These are phyloP conservation scores for Dimocarpus longan DNA, from an alignment of 345 rosid genomes.

Conservation along the genomic window DNA sequence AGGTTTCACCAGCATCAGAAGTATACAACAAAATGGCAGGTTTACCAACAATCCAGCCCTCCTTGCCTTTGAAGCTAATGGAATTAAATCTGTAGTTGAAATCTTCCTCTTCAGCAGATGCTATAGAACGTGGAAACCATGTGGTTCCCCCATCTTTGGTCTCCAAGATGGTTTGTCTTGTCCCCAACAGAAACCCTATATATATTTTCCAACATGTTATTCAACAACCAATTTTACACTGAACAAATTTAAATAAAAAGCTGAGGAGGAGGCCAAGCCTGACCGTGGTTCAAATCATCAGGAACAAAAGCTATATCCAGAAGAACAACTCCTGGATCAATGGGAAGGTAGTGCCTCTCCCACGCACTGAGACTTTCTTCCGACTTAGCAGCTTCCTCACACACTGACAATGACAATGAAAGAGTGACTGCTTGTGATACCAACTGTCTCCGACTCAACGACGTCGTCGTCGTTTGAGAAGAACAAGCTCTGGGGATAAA, in stretches of 20 bases:
- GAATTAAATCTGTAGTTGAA: constrained; percentile 95
- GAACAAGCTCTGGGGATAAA: constrained; percentile 35
- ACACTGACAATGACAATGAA: constrained; percentile 43
- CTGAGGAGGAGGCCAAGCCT: background rate
- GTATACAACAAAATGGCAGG: constrained; percentile 89
- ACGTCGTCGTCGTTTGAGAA: constrained; percentile 4
- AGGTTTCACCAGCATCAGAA: constrained; percentile 73
- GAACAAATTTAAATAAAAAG: background rate
- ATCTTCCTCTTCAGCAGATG: constrained; percentile 95
- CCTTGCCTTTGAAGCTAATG: constrained; percentile 80
- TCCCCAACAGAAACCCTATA: constrained; percentile 76
- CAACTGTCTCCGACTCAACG: constrained; percentile 48
- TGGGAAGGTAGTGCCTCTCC: constrained; percentile 76
- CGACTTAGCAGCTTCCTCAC: constrained; percentile 34
- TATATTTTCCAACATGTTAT: background rate
- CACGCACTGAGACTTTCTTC: constrained; percentile 74
- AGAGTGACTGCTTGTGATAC: constrained; percentile 54
- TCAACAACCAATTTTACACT: background rate
- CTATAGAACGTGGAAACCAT: constrained; percentile 80
- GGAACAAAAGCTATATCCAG: constrained; percentile 93
- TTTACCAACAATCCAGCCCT: constrained; percentile 97
- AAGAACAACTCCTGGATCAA: constrained; percentile 93
- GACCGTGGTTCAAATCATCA: constrained; percentile 71
- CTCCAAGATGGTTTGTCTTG: constrained; percentile 90
- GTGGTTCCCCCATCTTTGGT: constrained; percentile 82